A percentile compares a stretch with the other conserved stretches of the same genome.
Conservation (phyloP, 2,329 filamentous ascomycete species). For the Sarocladium kiliense region DNA sequence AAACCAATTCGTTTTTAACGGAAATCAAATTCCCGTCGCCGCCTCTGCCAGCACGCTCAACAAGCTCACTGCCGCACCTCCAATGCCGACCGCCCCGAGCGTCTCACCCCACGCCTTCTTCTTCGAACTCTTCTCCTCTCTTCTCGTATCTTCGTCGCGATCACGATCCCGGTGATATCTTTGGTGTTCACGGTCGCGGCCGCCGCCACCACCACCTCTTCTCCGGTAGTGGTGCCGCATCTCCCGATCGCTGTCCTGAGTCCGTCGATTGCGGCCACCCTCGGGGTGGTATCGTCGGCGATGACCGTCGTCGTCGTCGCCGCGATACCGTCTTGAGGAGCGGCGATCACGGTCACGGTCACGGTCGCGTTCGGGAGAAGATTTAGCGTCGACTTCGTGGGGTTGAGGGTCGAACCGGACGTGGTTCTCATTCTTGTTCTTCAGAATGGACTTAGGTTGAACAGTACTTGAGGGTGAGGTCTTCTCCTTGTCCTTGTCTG, state of each 20-base stretch:
- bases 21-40: conserved; percentile 29
- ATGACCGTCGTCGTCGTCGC: conserved; percentile 17
- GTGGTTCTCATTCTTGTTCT: conserved; percentile 54
- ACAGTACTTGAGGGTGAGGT: conserved; percentile 29
- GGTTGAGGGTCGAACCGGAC: conserved; percentile 48
- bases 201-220: conserved; percentile 7
- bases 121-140: conserved; percentile 31
- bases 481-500: conserved; percentile 24
- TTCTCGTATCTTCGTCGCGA: conserved; percentile 16
- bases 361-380: conserved; percentile 21
- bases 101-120: conserved; percentile 48
- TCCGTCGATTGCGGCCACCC: background rate
- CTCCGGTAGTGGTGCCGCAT: conserved; percentile 16
- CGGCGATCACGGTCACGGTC: conserved; percentile 22
- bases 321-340: conserved; percentile 11
- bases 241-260: conserved; percentile 12
- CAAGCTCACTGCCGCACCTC: conserved; percentile 54
- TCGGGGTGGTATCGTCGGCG: conserved; percentile 18
- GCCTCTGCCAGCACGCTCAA: conserved; percentile 55
- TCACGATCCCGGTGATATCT: conserved; percentile 23
- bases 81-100: conserved; percentile 53
- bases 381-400: conserved; percentile 34
- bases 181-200: conserved; percentile 31
- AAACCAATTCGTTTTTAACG: background rate
- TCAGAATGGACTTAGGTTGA: conserved; percentile 53